These are phyloP conservation scores for Pseudogymnoascus sp. DNA, from an alignment of 2,329 filamentous ascomycete species.

Conservation along the genomic window DNA sequence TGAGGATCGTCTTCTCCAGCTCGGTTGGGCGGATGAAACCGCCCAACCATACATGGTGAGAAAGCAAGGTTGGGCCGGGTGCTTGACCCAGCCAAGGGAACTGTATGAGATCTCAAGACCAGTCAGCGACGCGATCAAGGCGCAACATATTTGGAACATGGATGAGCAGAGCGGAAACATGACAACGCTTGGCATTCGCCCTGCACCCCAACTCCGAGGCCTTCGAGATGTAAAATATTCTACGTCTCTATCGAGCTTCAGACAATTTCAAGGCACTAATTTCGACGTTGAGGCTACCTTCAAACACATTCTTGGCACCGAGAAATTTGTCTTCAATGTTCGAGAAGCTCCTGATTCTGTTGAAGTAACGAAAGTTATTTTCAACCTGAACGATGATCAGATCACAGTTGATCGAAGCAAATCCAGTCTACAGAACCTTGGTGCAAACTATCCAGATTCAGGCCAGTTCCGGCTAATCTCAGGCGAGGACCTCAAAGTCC, in stretches of 20 bases:
- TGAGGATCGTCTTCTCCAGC: slow-evolving; percentile 16
- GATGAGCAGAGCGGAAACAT: slow-evolving; percentile 9
- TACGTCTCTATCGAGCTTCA: neutral
- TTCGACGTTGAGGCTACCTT: slow-evolving; percentile 16
- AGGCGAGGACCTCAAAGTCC: slow-evolving; percentile 15
- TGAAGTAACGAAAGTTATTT: slow-evolving; percentile 18
- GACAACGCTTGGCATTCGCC: slow-evolving; percentile 17
- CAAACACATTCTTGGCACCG: slow-evolving; percentile 9
- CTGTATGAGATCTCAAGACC: slow-evolving; percentile 17
- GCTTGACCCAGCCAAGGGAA: slow-evolving; percentile 18
- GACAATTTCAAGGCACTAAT: slow-evolving; percentile 11
- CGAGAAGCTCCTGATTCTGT: slow-evolving; percentile 11
- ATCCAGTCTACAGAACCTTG: slow-evolving; percentile 8
- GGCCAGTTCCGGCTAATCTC: slow-evolving; percentile 14
- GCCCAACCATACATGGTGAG: neutral
- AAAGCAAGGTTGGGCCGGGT: slow-evolving; percentile 20
- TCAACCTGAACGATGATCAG: slow-evolving; percentile 12
- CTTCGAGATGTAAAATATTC: neutral
- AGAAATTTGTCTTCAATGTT: slow-evolving; percentile 17
- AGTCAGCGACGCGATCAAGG: neutral
- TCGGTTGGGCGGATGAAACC: slow-evolving; percentile 20
- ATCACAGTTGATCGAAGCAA: slow-evolving; percentile 16
- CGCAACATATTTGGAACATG: neutral
- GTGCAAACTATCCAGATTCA: slow-evolving; percentile 10
- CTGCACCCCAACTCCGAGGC: slow-evolving; percentile 15